Evolutionary conservation across 805 yeast genomes (phyloP), one percentile per base, ranked within the genome.

Genomic region (Nakazawaea ernobii): DNA sequence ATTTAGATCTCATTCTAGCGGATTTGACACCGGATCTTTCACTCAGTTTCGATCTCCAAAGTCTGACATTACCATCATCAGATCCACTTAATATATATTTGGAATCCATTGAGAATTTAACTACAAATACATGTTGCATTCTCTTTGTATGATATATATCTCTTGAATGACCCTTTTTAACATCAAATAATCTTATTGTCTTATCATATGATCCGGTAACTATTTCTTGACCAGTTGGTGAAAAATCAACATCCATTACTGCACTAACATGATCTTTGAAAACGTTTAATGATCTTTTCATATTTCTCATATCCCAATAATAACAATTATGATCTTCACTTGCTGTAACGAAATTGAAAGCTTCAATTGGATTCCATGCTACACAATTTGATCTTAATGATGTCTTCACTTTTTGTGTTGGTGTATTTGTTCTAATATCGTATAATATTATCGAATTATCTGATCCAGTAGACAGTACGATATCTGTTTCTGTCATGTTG

Each of bases 301-400:
- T 73, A 60, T 91, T 87, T 63, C 99, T 76, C 97, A 95, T 92
- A 68, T 94, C 99, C 80, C 96, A 95, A 46, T 86, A 75, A 64
- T 94, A 94, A 8, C 85, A 82, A 63, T 94, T 94, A 66, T 92
- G 97, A 69, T 94, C 98, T 67, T 94, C 99, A 60, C 81, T 80
- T 2, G 89, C 98, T 36, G 87, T 80, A 14, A 91, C 97, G 69
- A 94, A 92, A 60, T 86, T 82, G 68, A 79, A 94, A 1, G 98
- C 96, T 66, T 94, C 98, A 84, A 94, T 87, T 4, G 99, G 99
- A 67, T 94, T 94, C 98, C 98, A 94, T 48, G 90, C 76, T 26
- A 94, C 74, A 41, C 92, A 74, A 65, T 94, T 94, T 15, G 91
- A 86, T 58, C 95, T 76, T 76, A 94, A 73, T 15, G 80, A 70